Conservation (phyloP, 192 early-diverging fungal species). For the Coemansia sp. region DNA sequence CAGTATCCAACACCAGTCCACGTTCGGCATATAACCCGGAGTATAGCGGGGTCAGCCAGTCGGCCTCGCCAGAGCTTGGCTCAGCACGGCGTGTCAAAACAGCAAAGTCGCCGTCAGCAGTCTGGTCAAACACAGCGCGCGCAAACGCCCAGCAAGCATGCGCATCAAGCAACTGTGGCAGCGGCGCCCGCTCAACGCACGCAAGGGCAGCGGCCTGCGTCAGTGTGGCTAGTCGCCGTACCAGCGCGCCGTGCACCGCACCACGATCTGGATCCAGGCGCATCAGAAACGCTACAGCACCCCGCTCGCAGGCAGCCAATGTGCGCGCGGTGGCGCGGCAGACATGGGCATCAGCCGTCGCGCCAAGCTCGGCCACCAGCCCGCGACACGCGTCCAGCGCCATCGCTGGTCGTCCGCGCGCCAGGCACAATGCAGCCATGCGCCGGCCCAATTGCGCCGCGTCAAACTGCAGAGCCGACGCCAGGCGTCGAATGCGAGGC, state of each 20-base stretch:
- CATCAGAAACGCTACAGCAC: constrained; percentile 11
- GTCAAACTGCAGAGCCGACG: constrained; percentile 32
- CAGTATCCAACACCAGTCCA: constrained; percentile 62
- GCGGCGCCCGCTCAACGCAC: constrained; percentile 19
- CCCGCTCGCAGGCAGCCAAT: constrained; percentile 29
- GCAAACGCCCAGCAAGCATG: constrained; percentile 45
- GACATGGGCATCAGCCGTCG: constrained; percentile 1
- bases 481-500: constrained; percentile 22
- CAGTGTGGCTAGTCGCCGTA: constrained; percentile 12
- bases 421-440: constrained; percentile 17
- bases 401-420: constrained; percentile 12
- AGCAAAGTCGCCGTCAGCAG: constrained; percentile 50
- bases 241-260: constrained; percentile 21
- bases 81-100: constrained; percentile 15
- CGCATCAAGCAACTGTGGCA: constrained; percentile 28
- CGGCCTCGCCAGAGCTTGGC: constrained; percentile 2
- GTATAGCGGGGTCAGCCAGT: constrained; percentile 52
- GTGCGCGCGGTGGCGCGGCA: constrained; percentile 7
- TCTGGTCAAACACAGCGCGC: constrained; percentile 31
- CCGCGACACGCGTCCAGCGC: constrained; percentile 41
- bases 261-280: constrained; percentile 7
- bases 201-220: constrained; percentile 27
- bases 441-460: constrained; percentile 17
- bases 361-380: constrained; percentile 13
- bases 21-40: constrained; percentile 56